Evolutionary conservation across 1,284 basidiomycete genomes (phyloP).

Genomic region (Cutaneotrichosporon cutaneum): DNA sequence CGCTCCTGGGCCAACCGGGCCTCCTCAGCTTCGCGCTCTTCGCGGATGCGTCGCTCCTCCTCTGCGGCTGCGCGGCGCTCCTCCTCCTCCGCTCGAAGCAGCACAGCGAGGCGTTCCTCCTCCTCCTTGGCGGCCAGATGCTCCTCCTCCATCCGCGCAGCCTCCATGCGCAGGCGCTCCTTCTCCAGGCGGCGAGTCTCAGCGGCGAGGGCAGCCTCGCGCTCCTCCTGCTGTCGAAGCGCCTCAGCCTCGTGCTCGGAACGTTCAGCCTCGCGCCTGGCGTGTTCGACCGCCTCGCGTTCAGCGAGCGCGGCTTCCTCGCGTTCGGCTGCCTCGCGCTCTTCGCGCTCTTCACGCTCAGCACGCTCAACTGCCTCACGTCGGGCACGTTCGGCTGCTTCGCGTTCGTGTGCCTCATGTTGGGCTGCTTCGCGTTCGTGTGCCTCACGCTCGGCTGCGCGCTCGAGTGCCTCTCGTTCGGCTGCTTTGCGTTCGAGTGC

Average conservation of each 20-base stretch:
- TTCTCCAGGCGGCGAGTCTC: conserved; percentile 3
- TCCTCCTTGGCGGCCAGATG: conserved; percentile 4
- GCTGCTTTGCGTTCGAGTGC: neutral
- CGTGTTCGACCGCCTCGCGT: too few species aligned
- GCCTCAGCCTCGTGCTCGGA: neutral
- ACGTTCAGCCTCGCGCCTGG: neutral
- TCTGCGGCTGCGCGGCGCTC: neutral
- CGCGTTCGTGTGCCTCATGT: neutral
- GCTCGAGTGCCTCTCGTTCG: neutral
- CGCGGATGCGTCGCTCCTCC: neutral
- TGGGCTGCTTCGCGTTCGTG: neutral
- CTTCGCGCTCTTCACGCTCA: neutral
- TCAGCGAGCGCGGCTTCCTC: neutral
- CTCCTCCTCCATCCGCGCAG: conserved; percentile 11
- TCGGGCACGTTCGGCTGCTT: neutral
- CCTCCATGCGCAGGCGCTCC: conserved; percentile 6
- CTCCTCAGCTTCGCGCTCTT: neutral
- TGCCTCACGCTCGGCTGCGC: neutral
- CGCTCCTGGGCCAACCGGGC: neutral
- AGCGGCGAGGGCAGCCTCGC: neutral
- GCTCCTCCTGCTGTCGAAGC: neutral
- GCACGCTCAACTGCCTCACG: neutral
- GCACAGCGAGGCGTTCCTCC: conserved; percentile 13
- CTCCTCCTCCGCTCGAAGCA: conserved; percentile 7
- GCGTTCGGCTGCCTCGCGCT: neutral